Conservation (phyloP, 257 asterid genomes). For the Verbena officinalis region DNA sequence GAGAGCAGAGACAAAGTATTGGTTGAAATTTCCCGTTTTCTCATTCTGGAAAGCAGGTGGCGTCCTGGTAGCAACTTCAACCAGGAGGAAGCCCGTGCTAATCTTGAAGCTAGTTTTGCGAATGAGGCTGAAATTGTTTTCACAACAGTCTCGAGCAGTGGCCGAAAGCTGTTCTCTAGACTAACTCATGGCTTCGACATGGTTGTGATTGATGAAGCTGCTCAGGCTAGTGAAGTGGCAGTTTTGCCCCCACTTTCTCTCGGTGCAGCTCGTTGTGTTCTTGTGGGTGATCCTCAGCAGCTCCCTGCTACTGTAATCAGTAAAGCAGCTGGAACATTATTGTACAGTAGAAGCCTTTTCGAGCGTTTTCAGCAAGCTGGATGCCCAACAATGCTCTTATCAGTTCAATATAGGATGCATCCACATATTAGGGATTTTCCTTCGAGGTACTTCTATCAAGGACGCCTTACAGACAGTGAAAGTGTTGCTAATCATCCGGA, state of each 20-base stretch:
- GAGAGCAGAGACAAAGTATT: conserved; percentile 87
- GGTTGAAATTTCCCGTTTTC: conserved; percentile 95
- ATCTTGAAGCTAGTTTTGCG: conserved; percentile 97
- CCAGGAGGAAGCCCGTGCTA: conserved; percentile 96
- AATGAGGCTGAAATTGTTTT: conserved; percentile 98
- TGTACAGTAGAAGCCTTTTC: conserved; percentile 96
- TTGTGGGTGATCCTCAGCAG: conserved; percentile 99
- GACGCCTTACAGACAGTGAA: conserved; percentile 95
- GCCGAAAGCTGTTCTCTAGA: conserved; percentile 92
- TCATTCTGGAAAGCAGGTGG: conserved; percentile 82
- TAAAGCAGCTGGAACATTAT: conserved; percentile 95
- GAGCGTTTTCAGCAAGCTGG: conserved; percentile 99
- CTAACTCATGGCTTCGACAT: conserved; percentile 97
- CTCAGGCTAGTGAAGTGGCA: conserved; percentile 98
- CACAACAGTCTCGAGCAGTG: conserved; percentile 98
- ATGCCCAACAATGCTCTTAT: conserved; percentile 95
- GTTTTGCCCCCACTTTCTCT: conserved; percentile 94
- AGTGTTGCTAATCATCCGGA: conserved; percentile 76
- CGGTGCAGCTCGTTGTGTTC: conserved; percentile 99
- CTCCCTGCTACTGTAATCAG: conserved; percentile 99
- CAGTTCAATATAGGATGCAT: conserved; percentile 98
- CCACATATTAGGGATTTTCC: conserved; percentile 96
- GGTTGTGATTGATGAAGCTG: conserved; percentile 99
- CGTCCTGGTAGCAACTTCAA: conserved; percentile 77
- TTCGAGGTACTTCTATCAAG: conserved; percentile 94